Percentiles rank a stretch among this genome's conserved stretches.
Evolutionary conservation across 225 moss, liverwort and hornwort genomes (phyloP).

Genomic region (Marchantia paleacea): DNA sequence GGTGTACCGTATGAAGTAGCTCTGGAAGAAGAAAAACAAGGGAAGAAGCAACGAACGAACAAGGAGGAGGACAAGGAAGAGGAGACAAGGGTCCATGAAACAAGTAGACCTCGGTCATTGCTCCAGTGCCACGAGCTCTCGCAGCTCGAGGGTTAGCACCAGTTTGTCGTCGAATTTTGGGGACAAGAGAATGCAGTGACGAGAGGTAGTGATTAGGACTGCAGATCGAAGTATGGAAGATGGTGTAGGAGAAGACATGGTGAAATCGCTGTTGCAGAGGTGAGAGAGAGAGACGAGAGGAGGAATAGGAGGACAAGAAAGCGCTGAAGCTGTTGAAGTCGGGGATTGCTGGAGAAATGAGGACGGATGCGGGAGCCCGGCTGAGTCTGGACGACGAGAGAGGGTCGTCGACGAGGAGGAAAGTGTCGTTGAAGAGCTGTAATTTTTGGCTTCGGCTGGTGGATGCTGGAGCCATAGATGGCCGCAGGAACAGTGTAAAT

Average conservation of each 20-base stretch:
- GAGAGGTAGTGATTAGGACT: background rate
- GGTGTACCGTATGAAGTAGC: background rate
- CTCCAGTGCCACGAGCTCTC: background rate
- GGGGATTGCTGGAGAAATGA: background rate
- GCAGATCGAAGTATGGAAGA: slow-evolving; percentile 12
- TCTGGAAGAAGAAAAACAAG: background rate
- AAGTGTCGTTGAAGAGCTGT: background rate
- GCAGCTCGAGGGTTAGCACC: background rate
- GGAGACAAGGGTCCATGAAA: background rate
- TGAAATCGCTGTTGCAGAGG: slow-evolving; percentile 13
- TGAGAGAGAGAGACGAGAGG: background rate
- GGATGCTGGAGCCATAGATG: slow-evolving; percentile 6
- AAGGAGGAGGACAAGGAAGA: background rate
- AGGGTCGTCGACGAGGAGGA: background rate
- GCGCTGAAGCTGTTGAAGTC: background rate
- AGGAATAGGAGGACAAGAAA: slow-evolving; percentile 1
- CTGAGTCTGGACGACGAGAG: background rate
- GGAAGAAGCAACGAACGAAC: background rate
- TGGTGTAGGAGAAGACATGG: background rate
- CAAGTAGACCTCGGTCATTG: background rate
- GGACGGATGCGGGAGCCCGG: background rate
- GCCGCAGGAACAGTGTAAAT: slow-evolving; percentile 7
- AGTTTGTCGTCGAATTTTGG: no score
- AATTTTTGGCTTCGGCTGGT: slow-evolving; percentile 6
- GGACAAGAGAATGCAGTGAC: slow-evolving; percentile 4